Evolutionary conservation across 164 flowering plant genomes (phyloP).

Genomic region (Kalanchoe fedtschenkoi): DNA sequence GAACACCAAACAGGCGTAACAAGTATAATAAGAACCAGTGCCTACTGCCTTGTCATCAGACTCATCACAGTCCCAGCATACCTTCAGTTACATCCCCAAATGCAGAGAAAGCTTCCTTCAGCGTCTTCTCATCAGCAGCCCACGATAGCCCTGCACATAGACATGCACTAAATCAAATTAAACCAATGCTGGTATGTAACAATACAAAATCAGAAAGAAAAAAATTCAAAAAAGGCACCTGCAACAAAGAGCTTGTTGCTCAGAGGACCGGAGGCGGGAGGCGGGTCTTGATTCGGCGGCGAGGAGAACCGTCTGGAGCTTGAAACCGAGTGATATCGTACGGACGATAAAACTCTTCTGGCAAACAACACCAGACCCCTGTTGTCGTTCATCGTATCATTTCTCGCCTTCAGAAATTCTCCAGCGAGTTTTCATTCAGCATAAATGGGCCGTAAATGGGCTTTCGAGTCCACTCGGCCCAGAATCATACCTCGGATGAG

Average conservation of each 20-base stretch:
- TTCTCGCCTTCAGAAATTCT: too few species aligned
- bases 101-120: conserved; percentile 73
- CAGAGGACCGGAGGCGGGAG: conserved; percentile 21
- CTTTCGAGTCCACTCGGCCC: too few species aligned
- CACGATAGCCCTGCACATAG: conserved; percentile 51
- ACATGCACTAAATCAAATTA: neutral
- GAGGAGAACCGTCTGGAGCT: neutral
- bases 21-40: neutral
- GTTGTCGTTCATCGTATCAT: too few species aligned
- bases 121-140: conserved; percentile 73
- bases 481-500: too few species aligned
- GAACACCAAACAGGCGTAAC: conserved; percentile 15
- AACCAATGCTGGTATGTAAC: too few species aligned
- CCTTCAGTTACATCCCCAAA: conserved; percentile 84
- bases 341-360: neutral
- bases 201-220: neutral
- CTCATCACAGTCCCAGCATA: too few species aligned
- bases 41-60: too few species aligned
- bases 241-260: conserved; percentile 65
- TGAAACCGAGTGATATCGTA: neutral
- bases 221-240: conserved; percentile 22
- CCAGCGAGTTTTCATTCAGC: too few species aligned
- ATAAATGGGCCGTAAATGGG: too few species aligned
- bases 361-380: too few species aligned
- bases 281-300: neutral